Conservation (phyloP, 2,329 filamentous ascomycete species). For the Ceratocystis eucalypticola region DNA sequence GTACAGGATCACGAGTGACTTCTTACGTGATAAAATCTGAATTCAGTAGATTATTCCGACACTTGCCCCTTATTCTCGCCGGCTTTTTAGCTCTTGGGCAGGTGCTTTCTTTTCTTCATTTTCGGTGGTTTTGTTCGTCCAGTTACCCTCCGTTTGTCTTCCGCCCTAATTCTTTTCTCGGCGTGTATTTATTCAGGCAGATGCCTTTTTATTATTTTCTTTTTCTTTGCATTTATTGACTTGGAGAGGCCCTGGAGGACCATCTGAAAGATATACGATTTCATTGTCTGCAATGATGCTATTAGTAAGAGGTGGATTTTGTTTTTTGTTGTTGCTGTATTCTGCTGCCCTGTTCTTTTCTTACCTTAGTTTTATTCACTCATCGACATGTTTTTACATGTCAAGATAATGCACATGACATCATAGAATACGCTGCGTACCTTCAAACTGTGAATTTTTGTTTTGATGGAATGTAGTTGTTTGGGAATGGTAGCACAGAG, state of each 20-base stretch:
- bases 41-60: too few species aligned
- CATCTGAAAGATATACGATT: constrained; percentile 19
- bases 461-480: not conserved
- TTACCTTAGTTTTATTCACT: constrained; percentile 7
- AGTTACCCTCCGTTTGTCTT: not conserved
- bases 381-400: constrained; percentile 18
- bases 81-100: constrained; percentile 3
- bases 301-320: constrained; percentile 14
- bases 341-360: constrained; percentile 1
- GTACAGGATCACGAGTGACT: too few species aligned
- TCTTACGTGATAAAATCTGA: too few species aligned
- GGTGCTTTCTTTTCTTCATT: constrained; percentile 4
- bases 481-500: not conserved
- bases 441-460: not conserved
- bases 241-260: constrained; percentile 6
- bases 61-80: not conserved
- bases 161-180: constrained; percentile 1
- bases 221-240: constrained; percentile 3
- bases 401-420: constrained; percentile 17
- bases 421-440: constrained; percentile 1
- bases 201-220: not conserved
- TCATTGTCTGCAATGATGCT: constrained; percentile 17
- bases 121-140: not conserved
- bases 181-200: not conserved
- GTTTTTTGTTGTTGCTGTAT: not conserved